Conservation (phyloP, 257 asterid genomes). For the Solanum appendiculatum region DNA sequence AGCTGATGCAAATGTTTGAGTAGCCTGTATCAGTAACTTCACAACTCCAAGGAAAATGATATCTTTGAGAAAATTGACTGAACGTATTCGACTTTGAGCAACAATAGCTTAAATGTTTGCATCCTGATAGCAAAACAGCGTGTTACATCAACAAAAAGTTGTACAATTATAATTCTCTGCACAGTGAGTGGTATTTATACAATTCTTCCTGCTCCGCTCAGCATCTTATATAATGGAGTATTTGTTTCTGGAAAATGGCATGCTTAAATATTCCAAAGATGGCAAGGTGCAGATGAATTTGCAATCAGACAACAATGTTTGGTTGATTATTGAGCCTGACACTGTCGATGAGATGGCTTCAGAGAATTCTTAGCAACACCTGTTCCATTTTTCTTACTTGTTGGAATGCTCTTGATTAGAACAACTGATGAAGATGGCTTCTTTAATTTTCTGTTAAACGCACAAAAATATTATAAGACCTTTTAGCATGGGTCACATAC, state of each 20-base stretch:
- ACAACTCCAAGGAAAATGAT: neutral
- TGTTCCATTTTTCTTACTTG: slow-evolving; percentile 33
- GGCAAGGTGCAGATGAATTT: neutral
- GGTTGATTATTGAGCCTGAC: neutral
- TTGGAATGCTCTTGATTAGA: slow-evolving; percentile 49
- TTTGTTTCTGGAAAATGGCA: neutral
- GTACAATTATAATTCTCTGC: neutral
- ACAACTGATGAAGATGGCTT: slow-evolving; percentile 45
- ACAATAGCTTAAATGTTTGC: neutral
- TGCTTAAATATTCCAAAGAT: neutral
- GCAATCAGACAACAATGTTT: neutral
- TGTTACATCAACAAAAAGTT: neutral
- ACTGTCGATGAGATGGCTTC: slow-evolving; percentile 17
- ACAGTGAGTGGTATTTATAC: neutral
- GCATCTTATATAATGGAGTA: neutral
- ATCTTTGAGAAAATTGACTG: neutral
- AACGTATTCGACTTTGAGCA: neutral
- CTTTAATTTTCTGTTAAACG: slow-evolving; percentile 24
- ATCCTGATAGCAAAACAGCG: neutral
- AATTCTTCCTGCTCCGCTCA: neutral
- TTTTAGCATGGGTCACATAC: neutral
- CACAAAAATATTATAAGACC: neutral
- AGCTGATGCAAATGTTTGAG: neutral
- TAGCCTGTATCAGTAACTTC: neutral
- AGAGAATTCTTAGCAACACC: slow-evolving; percentile 25